Percentiles rank a stretch among this genome's conserved stretches.
Conservation (phyloP, 805 yeast genomes). For the Hanseniaspora taiwanica region DNA sequence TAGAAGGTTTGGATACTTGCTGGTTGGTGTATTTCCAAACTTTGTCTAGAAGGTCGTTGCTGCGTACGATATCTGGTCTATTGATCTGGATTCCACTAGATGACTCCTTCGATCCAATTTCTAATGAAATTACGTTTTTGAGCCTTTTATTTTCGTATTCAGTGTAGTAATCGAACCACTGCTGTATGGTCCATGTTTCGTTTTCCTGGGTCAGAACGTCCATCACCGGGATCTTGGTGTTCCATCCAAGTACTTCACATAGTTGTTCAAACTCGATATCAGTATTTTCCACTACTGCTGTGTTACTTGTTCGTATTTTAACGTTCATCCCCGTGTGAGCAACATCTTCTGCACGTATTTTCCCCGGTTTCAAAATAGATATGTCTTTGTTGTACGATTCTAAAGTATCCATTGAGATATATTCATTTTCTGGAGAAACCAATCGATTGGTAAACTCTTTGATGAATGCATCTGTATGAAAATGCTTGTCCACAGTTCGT, state of each 20-base stretch:
- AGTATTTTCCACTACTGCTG: not conserved
- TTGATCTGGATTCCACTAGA: slow-evolving; percentile 38
- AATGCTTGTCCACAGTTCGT: slow-evolving; percentile 44
- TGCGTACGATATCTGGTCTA: slow-evolving; percentile 55
- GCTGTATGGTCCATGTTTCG: slow-evolving; percentile 46
- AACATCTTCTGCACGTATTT: not conserved
- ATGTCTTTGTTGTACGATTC: not conserved
- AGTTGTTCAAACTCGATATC: slow-evolving; percentile 26
- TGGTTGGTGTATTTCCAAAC: slow-evolving; percentile 36
- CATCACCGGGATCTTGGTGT: slow-evolving; percentile 65
- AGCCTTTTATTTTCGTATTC: slow-evolving; percentile 35
- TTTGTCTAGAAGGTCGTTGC: slow-evolving; percentile 54
- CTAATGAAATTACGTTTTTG: slow-evolving; percentile 73
- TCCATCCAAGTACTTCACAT: slow-evolving; percentile 47
- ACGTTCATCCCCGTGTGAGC: not conserved
- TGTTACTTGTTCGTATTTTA: not conserved
- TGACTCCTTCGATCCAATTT: slow-evolving; percentile 27
- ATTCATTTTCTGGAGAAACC: slow-evolving; percentile 17
- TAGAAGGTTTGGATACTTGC: slow-evolving; percentile 34
- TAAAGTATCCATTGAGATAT: slow-evolving; percentile 4
- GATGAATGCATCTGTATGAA: slow-evolving; percentile 29
- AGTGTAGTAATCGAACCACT: slow-evolving; percentile 64
- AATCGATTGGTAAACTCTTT: slow-evolving; percentile 8
- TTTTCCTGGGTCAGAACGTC: slow-evolving; percentile 73
- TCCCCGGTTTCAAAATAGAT: not conserved